Percentiles rank a stretch among this genome's conserved stretches.
Conservation (phyloP, 2,329 filamentous ascomycete genomes). For the Sarocladiaceae sp. region DNA sequence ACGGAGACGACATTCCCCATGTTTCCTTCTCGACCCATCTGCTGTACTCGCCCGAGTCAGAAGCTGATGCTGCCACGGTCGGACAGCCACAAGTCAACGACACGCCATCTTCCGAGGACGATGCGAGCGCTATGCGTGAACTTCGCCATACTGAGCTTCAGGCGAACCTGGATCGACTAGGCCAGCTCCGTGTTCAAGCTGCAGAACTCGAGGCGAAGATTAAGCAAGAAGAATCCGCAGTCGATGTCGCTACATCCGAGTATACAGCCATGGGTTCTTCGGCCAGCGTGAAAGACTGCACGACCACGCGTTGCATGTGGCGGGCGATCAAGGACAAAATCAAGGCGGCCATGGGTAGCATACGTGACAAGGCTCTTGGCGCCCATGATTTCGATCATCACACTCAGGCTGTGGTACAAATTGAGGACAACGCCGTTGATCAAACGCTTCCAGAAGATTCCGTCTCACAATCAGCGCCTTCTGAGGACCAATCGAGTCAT, state of each 20-base stretch:
- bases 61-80: not conserved
- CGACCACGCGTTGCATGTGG: not conserved
- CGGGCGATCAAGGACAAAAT: not conserved
- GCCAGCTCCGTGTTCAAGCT: not conserved
- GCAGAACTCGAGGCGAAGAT: not conserved
- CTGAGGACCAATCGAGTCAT: not conserved
- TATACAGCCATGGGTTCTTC: not conserved
- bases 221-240: not conserved
- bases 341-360: not conserved
- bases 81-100: not conserved
- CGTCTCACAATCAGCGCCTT: not conserved
- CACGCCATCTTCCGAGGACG: not conserved
- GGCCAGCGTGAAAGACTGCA: not conserved
- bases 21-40: constrained; percentile 40
- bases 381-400: not conserved
- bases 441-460: not conserved
- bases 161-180: not conserved
- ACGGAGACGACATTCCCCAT: constrained; percentile 34
- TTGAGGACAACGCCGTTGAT: not conserved
- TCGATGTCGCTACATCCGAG: not conserved
- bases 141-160: not conserved
- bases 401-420: not conserved
- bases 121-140: not conserved
- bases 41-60: constrained; percentile 36
- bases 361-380: not conserved